phyloP scores from a whole-genome alignment of 192 early-diverging fungal species.

The Linnemannia hyalina region DNA sequence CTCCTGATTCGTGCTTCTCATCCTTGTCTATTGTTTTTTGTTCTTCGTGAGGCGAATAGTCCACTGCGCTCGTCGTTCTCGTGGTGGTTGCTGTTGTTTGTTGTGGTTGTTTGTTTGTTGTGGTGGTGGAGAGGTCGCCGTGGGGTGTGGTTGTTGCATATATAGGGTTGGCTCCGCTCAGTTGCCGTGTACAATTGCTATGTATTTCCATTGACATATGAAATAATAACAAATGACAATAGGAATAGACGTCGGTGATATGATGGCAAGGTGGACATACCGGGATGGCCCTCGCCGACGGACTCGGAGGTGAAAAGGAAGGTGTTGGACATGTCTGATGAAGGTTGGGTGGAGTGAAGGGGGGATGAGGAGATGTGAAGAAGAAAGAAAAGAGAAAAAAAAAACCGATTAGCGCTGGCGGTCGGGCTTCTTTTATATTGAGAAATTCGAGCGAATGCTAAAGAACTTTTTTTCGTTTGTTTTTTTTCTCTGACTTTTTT shows the following conservation, averaged over 20 bases:
- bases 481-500: conserved; percentile 6
- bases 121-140: background rate
- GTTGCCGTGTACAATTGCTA: too few species aligned
- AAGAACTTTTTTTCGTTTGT: background rate
- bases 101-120: background rate
- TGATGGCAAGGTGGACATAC: conserved; percentile 53
- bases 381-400: conserved; percentile 13
- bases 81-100: background rate
- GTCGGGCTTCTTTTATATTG: conserved; percentile 21
- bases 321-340: conserved; percentile 60
- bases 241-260: background rate
- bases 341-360: conserved; percentile 17
- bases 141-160: too few species aligned
- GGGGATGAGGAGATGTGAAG: conserved; percentile 7
- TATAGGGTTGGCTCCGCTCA: too few species aligned
- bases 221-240: background rate
- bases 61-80: background rate
- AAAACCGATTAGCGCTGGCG: background rate
- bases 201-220: background rate
- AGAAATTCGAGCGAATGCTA: conserved; percentile 5
- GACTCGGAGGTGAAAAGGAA: conserved; percentile 99
- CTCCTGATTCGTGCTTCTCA: background rate
- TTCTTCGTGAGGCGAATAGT: background rate
- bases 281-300: conserved; percentile 99
- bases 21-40: background rate